A percentile compares a stretch with the other conserved stretches of the same genome.
phyloP scores from a whole-genome alignment of 192 early-diverging fungal genomes.

The Entrophospora sp. region DNA sequence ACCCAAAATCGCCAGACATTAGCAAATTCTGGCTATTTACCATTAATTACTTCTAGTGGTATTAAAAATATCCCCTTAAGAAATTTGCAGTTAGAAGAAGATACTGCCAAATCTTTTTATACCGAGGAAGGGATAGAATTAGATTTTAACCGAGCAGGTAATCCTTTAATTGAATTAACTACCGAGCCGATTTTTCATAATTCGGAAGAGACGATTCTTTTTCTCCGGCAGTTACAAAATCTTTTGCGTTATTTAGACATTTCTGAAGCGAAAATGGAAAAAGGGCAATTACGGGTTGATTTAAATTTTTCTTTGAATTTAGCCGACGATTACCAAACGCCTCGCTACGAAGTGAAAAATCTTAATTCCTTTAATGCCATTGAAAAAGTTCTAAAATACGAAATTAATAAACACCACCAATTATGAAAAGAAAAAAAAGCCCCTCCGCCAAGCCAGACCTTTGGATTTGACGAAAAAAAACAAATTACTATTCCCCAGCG shows the following conservation, averaged over 20 bases:
- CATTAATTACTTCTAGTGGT: background rate
- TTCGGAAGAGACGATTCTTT: background rate
- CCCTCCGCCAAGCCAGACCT: background rate
- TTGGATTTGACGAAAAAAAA: background rate
- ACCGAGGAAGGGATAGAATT: background rate
- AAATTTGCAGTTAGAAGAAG: background rate
- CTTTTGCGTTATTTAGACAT: conserved; percentile 7
- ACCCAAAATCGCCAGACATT: background rate
- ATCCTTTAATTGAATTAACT: background rate
- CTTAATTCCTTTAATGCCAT: background rate
- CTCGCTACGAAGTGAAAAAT: conserved; percentile 1
- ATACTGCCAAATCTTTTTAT: background rate
- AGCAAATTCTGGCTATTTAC: background rate
- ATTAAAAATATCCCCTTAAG: background rate
- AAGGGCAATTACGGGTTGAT: background rate
- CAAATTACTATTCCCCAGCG: background rate
- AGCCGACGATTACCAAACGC: background rate
- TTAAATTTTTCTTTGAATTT: conserved; percentile 4
- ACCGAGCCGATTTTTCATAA: background rate
- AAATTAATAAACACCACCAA: background rate
- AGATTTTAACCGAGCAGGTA: conserved; percentile 2
- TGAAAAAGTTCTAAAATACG: background rate
- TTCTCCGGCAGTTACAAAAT: background rate
- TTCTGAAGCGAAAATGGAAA: conserved; percentile 1
- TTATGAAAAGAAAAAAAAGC: background rate